Evolutionary conservation across 176 grass and related monocot species (phyloP), one percentile per base, ranked within the genome.

Genomic region (Lolium perenne): DNA sequence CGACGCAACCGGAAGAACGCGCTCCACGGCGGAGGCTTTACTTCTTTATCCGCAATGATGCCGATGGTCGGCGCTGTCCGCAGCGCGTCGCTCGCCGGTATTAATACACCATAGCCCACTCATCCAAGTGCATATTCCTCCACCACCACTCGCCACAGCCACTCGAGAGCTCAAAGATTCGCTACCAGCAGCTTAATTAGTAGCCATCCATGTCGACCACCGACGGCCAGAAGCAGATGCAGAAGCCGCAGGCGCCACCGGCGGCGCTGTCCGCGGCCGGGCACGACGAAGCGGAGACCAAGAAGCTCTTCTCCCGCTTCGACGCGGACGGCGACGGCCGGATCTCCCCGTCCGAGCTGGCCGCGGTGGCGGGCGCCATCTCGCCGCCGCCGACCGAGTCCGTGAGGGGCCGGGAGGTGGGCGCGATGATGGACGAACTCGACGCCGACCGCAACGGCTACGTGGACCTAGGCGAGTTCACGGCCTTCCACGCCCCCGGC

Each of bases 271-370:
- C 62, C 12, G 2, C 20, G 3, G 7, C 57, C 20, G 55, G 58
- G 2, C 9, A 80, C 17, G 62, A 35, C 32, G 29, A 84, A 46
- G 53, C 76, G 12, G 92, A 96, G 88, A 80, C 94, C 3, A 65
- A 79, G 78, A 92, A 83, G 90, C 84, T 96, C 9, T 99, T 99
- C 83, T 55, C 90, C 10, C 94, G 82, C 82, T 94, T 94, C 87
- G 97, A 99, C 79, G 32, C 90, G 22, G 89, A 99, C 79, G 90
- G 92, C 20, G 97, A 99, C 85, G 94, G 97, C 69, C 63, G 78
- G 88, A 98, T 98, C 92, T 98, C 90, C 0, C 81, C 90, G 0
- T 92, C 92, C 0, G 97, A 65, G 62, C 25, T 65, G 1, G 25
- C 25, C 25, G 62, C 62, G 1, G 62, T 65, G 62, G 2, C 62